These are phyloP conservation scores for Metarhizium album DNA, from an alignment of 2,329 filamentous ascomycete species.

Conservation along the genomic window DNA sequence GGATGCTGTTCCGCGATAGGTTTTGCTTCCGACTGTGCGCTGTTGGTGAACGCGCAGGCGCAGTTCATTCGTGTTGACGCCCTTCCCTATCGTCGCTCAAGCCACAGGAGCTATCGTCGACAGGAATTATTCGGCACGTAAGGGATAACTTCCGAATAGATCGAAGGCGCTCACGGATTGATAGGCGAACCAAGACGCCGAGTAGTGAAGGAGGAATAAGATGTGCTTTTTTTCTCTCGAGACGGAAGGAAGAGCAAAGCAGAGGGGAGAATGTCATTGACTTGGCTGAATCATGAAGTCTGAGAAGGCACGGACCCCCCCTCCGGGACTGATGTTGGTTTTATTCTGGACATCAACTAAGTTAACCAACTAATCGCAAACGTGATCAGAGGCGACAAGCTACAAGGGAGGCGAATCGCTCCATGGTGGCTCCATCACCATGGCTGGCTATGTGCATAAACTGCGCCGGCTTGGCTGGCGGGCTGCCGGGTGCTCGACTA, in stretches of 20 bases:
- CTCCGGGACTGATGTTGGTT: slow-evolving; percentile 1
- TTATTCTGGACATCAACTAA: slow-evolving; percentile 1
- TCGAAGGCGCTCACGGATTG: not conserved
- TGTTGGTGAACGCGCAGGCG: not conserved
- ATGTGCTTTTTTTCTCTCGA: not conserved
- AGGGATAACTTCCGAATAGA: not conserved
- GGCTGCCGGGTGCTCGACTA: not conserved
- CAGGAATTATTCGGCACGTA: not conserved
- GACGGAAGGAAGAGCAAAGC: no score
- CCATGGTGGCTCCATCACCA: not conserved
- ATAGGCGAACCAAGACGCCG: no score
- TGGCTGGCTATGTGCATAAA: not conserved
- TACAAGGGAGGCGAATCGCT: not conserved
- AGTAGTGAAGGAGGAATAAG: not conserved
- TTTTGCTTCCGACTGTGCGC: not conserved
- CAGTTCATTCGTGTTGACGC: not conserved
- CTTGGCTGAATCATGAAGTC: not conserved
- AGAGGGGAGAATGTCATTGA: not conserved
- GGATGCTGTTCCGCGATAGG: not conserved
- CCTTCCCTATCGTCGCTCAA: no score
- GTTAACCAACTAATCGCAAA: no score
- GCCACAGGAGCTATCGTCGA: not conserved
- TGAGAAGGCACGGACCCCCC: not conserved
- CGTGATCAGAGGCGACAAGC: not conserved
- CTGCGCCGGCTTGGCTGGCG: not conserved